phyloP scores from a whole-genome alignment of 1,139 yeast genomes.

The Pichia kudriavzevii region DNA sequence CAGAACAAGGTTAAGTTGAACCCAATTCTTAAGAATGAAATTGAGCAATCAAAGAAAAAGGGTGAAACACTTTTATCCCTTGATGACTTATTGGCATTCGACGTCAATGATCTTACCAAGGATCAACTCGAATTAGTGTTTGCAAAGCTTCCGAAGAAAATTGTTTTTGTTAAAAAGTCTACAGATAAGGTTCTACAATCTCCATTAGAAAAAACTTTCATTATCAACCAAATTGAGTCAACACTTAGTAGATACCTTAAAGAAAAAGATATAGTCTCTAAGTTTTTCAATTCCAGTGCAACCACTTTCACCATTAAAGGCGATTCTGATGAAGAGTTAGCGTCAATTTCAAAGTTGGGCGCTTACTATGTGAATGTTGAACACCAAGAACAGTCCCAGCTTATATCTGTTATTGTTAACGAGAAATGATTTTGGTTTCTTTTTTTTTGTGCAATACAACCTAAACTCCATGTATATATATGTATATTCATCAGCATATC shows the following conservation, averaged over 20 bases:
- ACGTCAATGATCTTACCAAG: constrained; percentile 18
- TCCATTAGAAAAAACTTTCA: constrained; percentile 12
- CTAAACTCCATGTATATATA: not conserved
- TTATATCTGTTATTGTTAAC: constrained; percentile 18
- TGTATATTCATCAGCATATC: too few relatives aligned
- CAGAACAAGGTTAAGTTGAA: constrained; percentile 11
- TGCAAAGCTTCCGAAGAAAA: constrained; percentile 21
- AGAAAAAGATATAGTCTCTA: constrained; percentile 13
- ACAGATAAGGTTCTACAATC: constrained; percentile 14
- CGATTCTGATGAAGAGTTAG: constrained; percentile 11
- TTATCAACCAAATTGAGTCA: constrained; percentile 11
- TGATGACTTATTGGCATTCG: constrained; percentile 23
- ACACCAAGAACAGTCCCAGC: constrained; percentile 15
- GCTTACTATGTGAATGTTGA: constrained; percentile 16
- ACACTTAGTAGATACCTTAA: constrained; percentile 15
- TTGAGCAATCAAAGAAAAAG: constrained; percentile 3
- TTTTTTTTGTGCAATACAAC: too few relatives aligned
- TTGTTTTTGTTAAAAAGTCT: constrained; percentile 20
- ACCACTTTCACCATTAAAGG: constrained; percentile 11
- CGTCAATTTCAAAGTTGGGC: constrained; percentile 17
- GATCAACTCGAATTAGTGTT: constrained; percentile 16
- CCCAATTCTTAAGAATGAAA: constrained; percentile 12
- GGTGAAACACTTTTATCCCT: constrained; percentile 16
- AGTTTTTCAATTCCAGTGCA: constrained; percentile 13
- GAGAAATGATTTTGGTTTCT: constrained; percentile 6